Percentiles rank a stretch among this genome's conserved stretches.
Evolutionary conservation across 805 yeast species (phyloP).

Genomic region (Vanderwaltozyma verrucispora): DNA sequence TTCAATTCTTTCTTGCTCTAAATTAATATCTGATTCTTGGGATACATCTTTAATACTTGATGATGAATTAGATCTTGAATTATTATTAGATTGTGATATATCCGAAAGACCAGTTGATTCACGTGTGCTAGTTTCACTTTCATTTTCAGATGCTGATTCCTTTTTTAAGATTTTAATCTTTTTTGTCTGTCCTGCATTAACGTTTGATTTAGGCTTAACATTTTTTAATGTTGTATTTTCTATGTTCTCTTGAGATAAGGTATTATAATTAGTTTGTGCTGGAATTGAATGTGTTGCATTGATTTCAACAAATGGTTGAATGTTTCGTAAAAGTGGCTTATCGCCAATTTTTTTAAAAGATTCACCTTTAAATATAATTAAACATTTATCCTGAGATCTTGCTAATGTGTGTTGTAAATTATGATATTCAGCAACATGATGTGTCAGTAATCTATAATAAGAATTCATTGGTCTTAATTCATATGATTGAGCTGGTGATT

Average conservation of each 20-base stretch:
- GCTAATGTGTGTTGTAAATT: conserved; percentile 45
- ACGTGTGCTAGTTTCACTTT: background rate
- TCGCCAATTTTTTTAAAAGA: conserved; percentile 10
- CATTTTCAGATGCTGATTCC: background rate
- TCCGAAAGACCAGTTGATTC: too few species aligned
- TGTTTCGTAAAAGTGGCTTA: conserved; percentile 13
- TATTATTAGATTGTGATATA: too few species aligned
- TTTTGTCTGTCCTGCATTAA: background rate
- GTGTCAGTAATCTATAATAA: conserved; percentile 55
- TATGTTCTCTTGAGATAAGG: background rate
- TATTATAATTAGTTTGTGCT: background rate
- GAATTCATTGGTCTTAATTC: conserved; percentile 51
- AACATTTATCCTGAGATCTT: conserved; percentile 39
- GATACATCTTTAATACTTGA: background rate
- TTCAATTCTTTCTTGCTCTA: conserved; percentile 30
- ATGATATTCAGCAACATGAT: conserved; percentile 61
- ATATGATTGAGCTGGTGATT: conserved; percentile 31
- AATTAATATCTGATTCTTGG: conserved; percentile 2
- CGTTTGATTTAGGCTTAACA: background rate
- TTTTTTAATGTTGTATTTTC: background rate
- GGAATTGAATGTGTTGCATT: background rate
- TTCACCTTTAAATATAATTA: conserved; percentile 32
- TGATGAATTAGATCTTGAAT: too few species aligned
- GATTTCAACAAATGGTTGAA: conserved; percentile 5
- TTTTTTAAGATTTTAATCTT: background rate